Base-by-base conservation (phyloP, 148 eudicot genomes). In the Rhododendron griersonianum region DNA sequence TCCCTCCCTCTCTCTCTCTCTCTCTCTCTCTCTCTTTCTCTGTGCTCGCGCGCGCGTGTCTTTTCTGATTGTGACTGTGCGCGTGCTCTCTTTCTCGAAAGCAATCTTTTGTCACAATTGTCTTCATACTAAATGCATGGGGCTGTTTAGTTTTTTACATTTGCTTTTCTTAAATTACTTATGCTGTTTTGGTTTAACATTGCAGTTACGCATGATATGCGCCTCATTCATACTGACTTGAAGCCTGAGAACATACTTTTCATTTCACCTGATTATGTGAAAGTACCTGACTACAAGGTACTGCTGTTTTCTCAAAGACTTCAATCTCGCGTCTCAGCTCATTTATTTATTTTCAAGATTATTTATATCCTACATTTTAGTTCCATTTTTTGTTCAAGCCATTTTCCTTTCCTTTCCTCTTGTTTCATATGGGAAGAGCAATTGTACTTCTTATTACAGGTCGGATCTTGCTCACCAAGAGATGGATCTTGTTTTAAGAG, bases 171-270 rank as follows among this genome's bases (percentile, higher is more conserved):
- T 11, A 3, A 59, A 57, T 79, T 84, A 83, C 85, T 93, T 75
- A 85, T 86, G 19, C 80, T 88, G 89, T 23, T 84, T 67, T 65
- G 76, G 3, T 23, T 85, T 73, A 84, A 41, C 15, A 13, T 84
- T 92, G 94, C 95, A 94, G 98, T 95, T 87, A 93, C 94, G 94
- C 98, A 95, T 91, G 96, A 95, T 78, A 85, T 95, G 89, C 94
- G 84, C 75, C 95, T 93, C 76, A 93, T 95, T 21, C 98, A 95
- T 87, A 95, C 98, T 85, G 98, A 95, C 89, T 87, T 95, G 95
- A 95, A 95, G 96, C 98, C 98, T 83, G 96, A 95, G 91, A 95
- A 95, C 90, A 91, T 95, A 85, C 94, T 95, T 19, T 87, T 95
- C 87, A 94, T 91, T 78, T 47, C 96, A 84, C 80, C 93, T 18